These are phyloP conservation scores for Auricularia cornea DNA, from an alignment of 768 basidiomycete genomes.

Conservation along the genomic window DNA sequence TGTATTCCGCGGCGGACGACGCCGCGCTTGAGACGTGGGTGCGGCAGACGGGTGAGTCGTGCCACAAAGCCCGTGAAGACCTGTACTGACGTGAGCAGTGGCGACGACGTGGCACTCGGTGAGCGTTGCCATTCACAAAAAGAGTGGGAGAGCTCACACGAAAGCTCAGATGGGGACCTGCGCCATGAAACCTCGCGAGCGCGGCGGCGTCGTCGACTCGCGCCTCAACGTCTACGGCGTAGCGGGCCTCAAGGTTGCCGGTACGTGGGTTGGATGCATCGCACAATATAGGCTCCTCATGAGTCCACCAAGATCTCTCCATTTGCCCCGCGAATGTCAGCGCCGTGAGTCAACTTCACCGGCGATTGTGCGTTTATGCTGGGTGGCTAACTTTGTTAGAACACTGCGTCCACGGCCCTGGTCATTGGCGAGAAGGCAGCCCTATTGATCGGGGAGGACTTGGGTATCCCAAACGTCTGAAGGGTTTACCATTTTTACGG, in stretches of 20 bases:
- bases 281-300: no score
- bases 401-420: constrained; percentile 37
- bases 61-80: not conserved
- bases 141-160: no score
- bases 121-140: not conserved
- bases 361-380: no score
- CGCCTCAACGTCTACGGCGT: no score
- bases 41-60: constrained; percentile 12
- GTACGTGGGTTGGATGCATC: no score
- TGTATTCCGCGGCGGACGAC: constrained; percentile 28
- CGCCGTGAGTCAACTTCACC: constrained; percentile 23
- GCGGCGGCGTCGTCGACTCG: no score
- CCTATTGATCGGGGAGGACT: constrained; percentile 47
- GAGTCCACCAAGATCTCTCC: constrained; percentile 25
- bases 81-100: constrained; percentile 11
- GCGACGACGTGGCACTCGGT: constrained; percentile 28
- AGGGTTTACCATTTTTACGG: no score
- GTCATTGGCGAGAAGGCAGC: constrained; percentile 56
- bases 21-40: constrained; percentile 23
- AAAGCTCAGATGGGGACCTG: no score
- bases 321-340: constrained; percentile 32
- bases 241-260: constrained; percentile 6
- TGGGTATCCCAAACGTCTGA: constrained; percentile 19
- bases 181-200: no score
- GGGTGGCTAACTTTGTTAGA: constrained; percentile 13